Base-by-base conservation (phyloP, 2,329 filamentous ascomycete genomes). In the Periconia sp. region DNA sequence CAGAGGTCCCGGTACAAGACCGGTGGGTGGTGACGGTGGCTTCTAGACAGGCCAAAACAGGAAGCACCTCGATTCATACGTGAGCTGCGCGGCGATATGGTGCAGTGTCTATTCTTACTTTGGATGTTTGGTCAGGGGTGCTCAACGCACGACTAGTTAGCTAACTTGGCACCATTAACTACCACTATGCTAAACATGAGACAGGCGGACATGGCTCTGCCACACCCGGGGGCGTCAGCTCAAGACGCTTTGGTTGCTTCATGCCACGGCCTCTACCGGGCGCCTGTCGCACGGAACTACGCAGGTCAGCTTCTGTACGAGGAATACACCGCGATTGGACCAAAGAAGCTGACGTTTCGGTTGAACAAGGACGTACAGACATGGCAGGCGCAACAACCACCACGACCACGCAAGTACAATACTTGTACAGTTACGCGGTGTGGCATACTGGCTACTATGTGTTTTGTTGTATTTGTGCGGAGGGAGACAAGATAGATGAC, bases 211-310 rank as follows among this genome's bases (percentile, higher is more conserved):
- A 59, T 55, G 55, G 57, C 55, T 56, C 53, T 63, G 55, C 59
- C 62, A 60, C 56, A 58, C 49, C 62, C 56, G 58, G 54, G 46
- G 47, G 55, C 49, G 60, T 57, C 52, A 57, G 61, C 50, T 37
- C 49, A 50, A 23, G 53, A 51, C 49, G 52, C 55, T 54, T 49
- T 18, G 46, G 58, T 47, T n/a, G 47, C 44, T 44, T 41, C 13
- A 45, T 47, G 45, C 47, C 56, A 65, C 57, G 44, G 59, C 58
- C 37, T 61, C 57, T 64, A 51, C 63, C 59, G 56, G 59, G 61
- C 56, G 59, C 64, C 61, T 47, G 66, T 70, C 56, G 60, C 59
- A 70, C 67, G 62, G 67, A 57, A 63, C 55, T 58, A 60, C 61
- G 48, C 57, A 53, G 58, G 23, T 8, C 23, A 5, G 23, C 23